These are phyloP conservation scores for Ilex aquifolium DNA, from an alignment of 257 asterid species.

Conservation along the genomic window DNA sequence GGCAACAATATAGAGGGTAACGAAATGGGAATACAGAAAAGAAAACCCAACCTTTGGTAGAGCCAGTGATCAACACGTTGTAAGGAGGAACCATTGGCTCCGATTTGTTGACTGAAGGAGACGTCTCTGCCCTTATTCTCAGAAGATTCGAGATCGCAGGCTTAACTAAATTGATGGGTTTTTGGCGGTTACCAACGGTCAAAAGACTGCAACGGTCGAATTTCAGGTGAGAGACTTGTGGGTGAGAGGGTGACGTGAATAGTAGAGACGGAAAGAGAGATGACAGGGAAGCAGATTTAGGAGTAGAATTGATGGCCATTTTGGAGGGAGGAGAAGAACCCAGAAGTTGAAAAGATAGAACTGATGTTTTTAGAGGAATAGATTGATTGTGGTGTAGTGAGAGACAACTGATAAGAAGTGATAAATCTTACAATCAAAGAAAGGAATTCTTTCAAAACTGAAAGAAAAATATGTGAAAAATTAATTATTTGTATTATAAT, in stretches of 20 bases:
- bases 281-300: background rate
- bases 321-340: background rate
- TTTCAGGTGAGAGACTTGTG: background rate
- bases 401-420: too few species aligned
- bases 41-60: conserved; percentile 54
- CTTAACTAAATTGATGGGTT: conserved; percentile 7
- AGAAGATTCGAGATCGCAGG: conserved; percentile 18
- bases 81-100: conserved; percentile 79
- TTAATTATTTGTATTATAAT: too few species aligned
- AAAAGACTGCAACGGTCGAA: conserved; percentile 3
- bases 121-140: background rate
- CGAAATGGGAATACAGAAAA: background rate
- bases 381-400: too few species aligned
- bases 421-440: too few species aligned
- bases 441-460: too few species aligned
- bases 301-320: background rate
- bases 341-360: too few species aligned
- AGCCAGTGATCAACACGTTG: conserved; percentile 82
- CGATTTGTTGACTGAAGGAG: conserved; percentile 9
- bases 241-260: background rate
- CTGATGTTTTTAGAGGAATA: too few species aligned
- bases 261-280: background rate
- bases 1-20: background rate
- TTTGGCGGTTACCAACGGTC: conserved; percentile 10
- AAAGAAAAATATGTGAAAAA: too few species aligned